A percentile compares a stretch with the other conserved stretches of the same genome.
These are phyloP conservation scores for Orbilia blumenaviensis DNA, from an alignment of 2,329 filamentous ascomycete genomes.

Conservation along the genomic window DNA sequence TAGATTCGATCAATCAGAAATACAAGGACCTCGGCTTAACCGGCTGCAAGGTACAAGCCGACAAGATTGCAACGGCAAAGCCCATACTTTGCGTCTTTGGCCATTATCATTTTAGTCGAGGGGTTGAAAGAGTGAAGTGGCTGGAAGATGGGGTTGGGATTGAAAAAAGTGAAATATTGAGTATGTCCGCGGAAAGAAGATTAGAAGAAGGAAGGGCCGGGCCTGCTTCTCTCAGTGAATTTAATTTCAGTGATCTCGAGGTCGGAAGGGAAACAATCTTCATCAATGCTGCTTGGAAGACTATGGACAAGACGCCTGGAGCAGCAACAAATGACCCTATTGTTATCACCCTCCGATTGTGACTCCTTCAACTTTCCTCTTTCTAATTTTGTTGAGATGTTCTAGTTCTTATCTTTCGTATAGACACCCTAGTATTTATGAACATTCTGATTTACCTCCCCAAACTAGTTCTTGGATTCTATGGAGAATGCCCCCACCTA, in stretches of 20 bases:
- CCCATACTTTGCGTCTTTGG: constrained; percentile 46
- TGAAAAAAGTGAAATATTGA: constrained; percentile 23
- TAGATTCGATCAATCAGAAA: constrained; percentile 20
- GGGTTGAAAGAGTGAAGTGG: constrained; percentile 38
- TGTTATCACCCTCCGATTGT: constrained; percentile 35
- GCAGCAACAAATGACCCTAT: constrained; percentile 30
- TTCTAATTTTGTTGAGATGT: too few relatives aligned
- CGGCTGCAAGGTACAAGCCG: constrained; percentile 23
- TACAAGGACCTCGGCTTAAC: constrained; percentile 11
- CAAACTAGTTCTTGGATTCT: too few relatives aligned
- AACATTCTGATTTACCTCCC: too few relatives aligned
- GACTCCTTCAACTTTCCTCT: too few relatives aligned
- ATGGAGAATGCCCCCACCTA: too few relatives aligned
- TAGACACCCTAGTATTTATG: too few relatives aligned
- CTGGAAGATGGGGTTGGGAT: constrained; percentile 12
- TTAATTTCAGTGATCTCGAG: constrained; percentile 17
- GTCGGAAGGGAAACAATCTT: constrained; percentile 30
- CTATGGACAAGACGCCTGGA: constrained; percentile 8
- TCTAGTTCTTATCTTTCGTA: too few relatives aligned
- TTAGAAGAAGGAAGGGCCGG: not conserved
- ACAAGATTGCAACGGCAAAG: constrained; percentile 25
- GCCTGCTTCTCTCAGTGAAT: constrained; percentile 23
- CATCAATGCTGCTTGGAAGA: constrained; percentile 45
- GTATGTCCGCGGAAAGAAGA: constrained; percentile 31
- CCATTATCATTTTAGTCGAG: constrained; percentile 45